Percentiles rank a stretch among this genome's conserved stretches.
Conservation (phyloP, 2,329 filamentous ascomycete species). For the Fusarium ramigenum region DNA sequence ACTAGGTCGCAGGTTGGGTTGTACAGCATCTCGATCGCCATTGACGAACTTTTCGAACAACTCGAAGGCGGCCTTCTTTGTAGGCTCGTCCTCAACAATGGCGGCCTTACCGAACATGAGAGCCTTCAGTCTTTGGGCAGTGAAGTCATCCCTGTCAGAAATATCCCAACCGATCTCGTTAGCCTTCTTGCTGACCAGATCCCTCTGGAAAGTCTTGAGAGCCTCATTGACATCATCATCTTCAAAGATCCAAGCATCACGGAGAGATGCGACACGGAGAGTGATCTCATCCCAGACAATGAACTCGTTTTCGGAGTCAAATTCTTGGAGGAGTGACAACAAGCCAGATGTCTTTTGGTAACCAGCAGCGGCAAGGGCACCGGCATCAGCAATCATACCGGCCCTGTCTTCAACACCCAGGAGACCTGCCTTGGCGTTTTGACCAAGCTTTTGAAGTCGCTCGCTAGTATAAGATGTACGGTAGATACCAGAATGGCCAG, state of each 20-base stretch:
- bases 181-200: conserved; percentile 80
- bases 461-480: conserved; percentile 87
- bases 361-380: conserved; percentile 86
- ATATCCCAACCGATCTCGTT: conserved; percentile 92
- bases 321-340: conserved; percentile 84
- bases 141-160: conserved; percentile 83
- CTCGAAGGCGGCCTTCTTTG: conserved; percentile 83
- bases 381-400: conserved; percentile 94
- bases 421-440: conserved; percentile 77
- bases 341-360: conserved; percentile 94
- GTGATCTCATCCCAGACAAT: conserved; percentile 96
- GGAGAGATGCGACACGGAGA: conserved; percentile 78
- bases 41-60: conserved; percentile 88
- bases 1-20: conserved; percentile 88
- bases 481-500: conserved; percentile 92
- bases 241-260: conserved; percentile 84
- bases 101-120: conserved; percentile 89
- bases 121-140: conserved; percentile 93
- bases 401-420: conserved; percentile 90
- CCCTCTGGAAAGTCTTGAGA: conserved; percentile 83
- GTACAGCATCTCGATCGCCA: conserved; percentile 83
- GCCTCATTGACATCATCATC: conserved; percentile 77
- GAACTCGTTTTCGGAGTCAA: conserved; percentile 84
- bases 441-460: conserved; percentile 85
- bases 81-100: conserved; percentile 78